Percentiles rank a stretch among this genome's conserved stretches.
These are phyloP conservation scores for Trichoderma gracile DNA, from an alignment of 2,329 filamentous ascomycete species.

Conservation along the genomic window DNA sequence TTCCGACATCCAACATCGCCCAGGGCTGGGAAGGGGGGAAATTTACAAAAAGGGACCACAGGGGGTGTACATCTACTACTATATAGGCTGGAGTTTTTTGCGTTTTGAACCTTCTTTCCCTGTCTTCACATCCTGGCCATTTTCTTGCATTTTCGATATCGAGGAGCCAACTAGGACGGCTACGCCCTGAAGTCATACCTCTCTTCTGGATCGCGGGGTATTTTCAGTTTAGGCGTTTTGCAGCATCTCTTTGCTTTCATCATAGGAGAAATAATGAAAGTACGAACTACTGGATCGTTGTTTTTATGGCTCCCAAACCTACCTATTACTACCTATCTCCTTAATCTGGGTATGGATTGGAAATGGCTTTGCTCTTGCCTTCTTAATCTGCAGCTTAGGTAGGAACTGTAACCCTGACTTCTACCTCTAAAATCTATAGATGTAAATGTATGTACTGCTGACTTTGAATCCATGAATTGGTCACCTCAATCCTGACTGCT, in stretches of 20 bases:
- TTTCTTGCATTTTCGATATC: conserved; percentile 5
- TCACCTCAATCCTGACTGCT: too few species aligned
- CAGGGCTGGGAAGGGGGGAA: conserved; percentile 16
- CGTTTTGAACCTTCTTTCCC: not conserved
- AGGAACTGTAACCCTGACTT: too few species aligned
- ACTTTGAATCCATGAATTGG: too few species aligned
- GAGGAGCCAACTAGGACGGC: conserved; percentile 20
- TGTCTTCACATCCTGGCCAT: not conserved
- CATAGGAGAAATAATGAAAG: conserved; percentile 8
- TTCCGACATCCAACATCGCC: conserved; percentile 25
- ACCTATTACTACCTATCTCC: too few species aligned
- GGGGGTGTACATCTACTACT: conserved; percentile 23
- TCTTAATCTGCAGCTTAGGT: too few species aligned
- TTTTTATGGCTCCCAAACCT: not conserved
- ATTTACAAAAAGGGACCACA: conserved; percentile 14
- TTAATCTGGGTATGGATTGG: too few species aligned
- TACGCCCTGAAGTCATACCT: conserved; percentile 10
- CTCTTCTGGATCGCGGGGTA: conserved; percentile 1
- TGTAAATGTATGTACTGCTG: too few species aligned
- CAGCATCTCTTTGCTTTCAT: conserved; percentile 16
- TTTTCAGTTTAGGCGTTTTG: not conserved
- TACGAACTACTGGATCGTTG: conserved; percentile 5
- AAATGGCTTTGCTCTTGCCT: too few species aligned
- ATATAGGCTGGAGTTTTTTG: conserved; percentile 27
- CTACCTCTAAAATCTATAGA: too few species aligned